Base-by-base conservation (phyloP, 805 yeast species). In the Metschnikowia arizonensis region DNA sequence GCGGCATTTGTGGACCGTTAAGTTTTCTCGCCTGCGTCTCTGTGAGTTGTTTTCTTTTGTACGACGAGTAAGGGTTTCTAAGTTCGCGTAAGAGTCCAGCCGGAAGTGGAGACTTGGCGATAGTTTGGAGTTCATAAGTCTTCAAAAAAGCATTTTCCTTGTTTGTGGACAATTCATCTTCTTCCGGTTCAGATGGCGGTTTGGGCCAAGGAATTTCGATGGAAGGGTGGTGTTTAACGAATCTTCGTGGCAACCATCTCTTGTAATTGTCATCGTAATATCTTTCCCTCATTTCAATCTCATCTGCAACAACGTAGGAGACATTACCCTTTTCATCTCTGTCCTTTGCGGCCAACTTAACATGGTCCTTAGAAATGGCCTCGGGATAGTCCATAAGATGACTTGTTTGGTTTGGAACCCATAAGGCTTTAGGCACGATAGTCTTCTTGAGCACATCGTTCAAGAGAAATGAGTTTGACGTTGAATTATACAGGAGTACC, bases 181-280 rank as follows among this genome's bases (percentile, higher is more conserved):
- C 88, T 50, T 77, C 78, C 0, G 57, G 54, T 25, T 73, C 80
- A 28, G 50, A 48, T 14, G 69, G 65, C 1, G 93, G 90, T 55
- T 78, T 76, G 31, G 97, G 97, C 95, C 96, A 91, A 44, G 97
- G 97, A 41, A 90, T 82, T 19, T 81, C 78, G 43, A 88, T 69
- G 42, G 80, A 76, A 33, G 77, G 79, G 55, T 84, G 82, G 54
- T 85, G 82, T 51, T 77, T 77, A 21, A 90, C 88, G 54, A 80
- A 78, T 64, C 98, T 79, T 48, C 78, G 79, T 25, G 95, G 95
- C 70, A 88, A 66, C 74, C 83, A 77, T 57, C 73, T 73, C 60
- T 82, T 83, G 64, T 83, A 82, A 53, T 83, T 79, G 36, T 78
- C 79, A 59, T 89, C 96, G 63, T 77, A 91, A 60, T 85, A 83